Evolutionary conservation across 2,329 filamentous ascomycete species (phyloP), one percentile per base, ranked within the genome.

Genomic region (Diaporthe caulivora): DNA sequence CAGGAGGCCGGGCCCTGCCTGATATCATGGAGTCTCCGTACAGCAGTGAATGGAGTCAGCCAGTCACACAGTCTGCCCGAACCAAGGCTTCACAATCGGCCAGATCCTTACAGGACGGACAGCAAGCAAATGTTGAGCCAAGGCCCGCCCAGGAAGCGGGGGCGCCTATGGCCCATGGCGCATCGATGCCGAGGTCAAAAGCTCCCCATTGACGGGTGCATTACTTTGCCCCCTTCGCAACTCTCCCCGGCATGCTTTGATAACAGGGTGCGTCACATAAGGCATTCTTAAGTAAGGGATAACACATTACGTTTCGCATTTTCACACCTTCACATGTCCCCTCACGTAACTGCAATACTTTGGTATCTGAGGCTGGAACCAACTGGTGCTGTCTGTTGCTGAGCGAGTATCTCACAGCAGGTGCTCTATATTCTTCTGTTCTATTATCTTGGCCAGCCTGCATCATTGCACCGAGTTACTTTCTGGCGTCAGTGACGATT

Each of bases 241-340:
- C 42, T n/a, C 13, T n/a, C 13, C n/a, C 37, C 18, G 24, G 10
- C 17, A 29, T 18, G 29, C 21, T 65, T 65, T 37, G 31, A 65
- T 51, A 29, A 51, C 37, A 29, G 62, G 62, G 44, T 37, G 62
- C 62, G 1, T 65, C 47, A 67, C 31, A 67, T 67, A 40, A 67
- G 62, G 31, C n/a, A 53, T 40, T 53, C 34, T 67, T 53, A 67
- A 31, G 21, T 53, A 67, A 53, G n/a, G n/a, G 31, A 67, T 67
- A 40, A 53, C 15, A 53, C 47, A 40, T 40, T 2, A 26, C 47
- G 11, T 24, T n/a, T 51, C n/a, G 18, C 31, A 67, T 26, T 17
- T 3, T 53, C 21, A 40, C 17, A 3, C 3, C 34, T 24, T 29
- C 9, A 24, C 15, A 11, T 2, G 10, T 24, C 17, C 34, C 3